Conservation (phyloP, 2,329 filamentous ascomycete genomes). For the Talaromyces sp. region DNA sequence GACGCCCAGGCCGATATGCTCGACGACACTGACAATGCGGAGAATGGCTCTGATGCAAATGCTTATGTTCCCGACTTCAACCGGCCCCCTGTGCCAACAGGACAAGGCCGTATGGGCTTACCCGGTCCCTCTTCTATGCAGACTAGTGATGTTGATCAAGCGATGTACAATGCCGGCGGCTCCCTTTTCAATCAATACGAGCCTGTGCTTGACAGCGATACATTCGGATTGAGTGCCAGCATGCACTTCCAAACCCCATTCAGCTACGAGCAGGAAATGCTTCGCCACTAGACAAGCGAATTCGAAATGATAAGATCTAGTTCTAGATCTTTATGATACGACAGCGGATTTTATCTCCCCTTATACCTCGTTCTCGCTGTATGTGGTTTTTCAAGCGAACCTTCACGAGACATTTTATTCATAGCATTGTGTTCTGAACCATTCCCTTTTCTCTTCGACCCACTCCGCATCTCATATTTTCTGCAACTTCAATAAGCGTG, state of each 20-base stretch:
- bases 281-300: conserved; percentile 28
- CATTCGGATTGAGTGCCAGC: conserved; percentile 86
- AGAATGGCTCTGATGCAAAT: conserved; percentile 65
- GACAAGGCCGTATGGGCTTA: conserved; percentile 39
- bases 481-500: conserved; percentile 15
- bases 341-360: neutral
- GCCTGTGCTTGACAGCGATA: conserved; percentile 85
- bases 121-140: conserved; percentile 44
- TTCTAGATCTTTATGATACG: neutral
- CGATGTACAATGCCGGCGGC: conserved; percentile 46
- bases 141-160: conserved; percentile 35
- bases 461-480: conserved; percentile 12
- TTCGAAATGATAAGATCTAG: neutral
- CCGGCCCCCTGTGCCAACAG: conserved; percentile 41
- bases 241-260: conserved; percentile 92
- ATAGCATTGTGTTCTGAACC: neutral
- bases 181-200: conserved; percentile 70
- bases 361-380: conserved; percentile 6
- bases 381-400: neutral
- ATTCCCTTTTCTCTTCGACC: neutral
- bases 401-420: conserved; percentile 1
- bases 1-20: conserved; percentile 85
- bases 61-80: conserved; percentile 60
- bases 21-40: conserved; percentile 67
- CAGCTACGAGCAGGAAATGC: conserved; percentile 43